phyloP scores from a whole-genome alignment of 2,329 filamentous ascomycete genomes.

The Phyllachora maydis region DNA sequence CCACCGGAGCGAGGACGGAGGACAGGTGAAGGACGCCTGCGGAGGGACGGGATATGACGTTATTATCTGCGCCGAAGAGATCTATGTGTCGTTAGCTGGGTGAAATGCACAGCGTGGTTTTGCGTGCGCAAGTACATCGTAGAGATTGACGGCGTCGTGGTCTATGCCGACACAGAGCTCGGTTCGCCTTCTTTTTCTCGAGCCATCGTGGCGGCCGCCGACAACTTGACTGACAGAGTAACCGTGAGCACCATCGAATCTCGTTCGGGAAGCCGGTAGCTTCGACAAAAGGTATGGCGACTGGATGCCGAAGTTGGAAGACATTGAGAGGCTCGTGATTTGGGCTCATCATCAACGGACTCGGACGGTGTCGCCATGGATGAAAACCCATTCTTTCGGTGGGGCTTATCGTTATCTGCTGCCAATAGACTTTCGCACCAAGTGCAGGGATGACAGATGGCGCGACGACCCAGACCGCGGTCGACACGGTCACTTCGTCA shows the following conservation, averaged over 20 bases:
- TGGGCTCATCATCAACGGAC: background rate
- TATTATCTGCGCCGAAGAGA: constrained; percentile 37
- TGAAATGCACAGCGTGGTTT: constrained; percentile 1
- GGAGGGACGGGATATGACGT: constrained; percentile 48
- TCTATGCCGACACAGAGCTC: constrained; percentile 42
- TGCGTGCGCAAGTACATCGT: constrained; percentile 28
- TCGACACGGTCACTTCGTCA: no score
- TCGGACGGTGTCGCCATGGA: background rate
- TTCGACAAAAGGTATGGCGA: constrained; percentile 42
- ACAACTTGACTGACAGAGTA: constrained; percentile 39
- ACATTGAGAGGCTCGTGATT: constrained; percentile 17
- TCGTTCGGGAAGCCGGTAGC: constrained; percentile 35
- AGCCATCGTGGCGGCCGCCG: constrained; percentile 32
- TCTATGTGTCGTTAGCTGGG: constrained; percentile 17
- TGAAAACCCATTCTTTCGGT: no score
- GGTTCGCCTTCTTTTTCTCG: constrained; percentile 40
- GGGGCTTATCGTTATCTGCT: no score
- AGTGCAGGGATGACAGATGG: no score
- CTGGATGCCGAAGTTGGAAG: constrained; percentile 39
- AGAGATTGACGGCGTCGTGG: constrained; percentile 44
- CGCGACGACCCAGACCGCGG: no score
- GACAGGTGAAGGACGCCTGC: constrained; percentile 40
- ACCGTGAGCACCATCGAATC: constrained; percentile 23
- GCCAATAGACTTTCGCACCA: no score
- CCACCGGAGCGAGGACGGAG: constrained; percentile 35